Evolutionary conservation across 2,329 filamentous ascomycete genomes (phyloP).

Genomic region (Fusarium sp.): DNA sequence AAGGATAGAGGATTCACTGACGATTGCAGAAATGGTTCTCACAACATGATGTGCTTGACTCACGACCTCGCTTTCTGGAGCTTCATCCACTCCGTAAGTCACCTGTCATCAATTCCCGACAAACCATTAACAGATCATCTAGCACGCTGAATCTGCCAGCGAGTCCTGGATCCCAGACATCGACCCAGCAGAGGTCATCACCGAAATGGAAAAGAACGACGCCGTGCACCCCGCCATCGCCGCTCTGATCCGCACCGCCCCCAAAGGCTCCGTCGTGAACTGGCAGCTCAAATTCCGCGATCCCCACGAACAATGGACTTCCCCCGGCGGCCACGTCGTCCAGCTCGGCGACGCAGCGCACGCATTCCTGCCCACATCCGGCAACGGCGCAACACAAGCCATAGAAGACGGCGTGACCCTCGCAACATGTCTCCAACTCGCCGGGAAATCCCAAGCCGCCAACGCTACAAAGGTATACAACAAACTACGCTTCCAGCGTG

Average conservation of each 20-base stretch:
- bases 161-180: slow-evolving; percentile 27
- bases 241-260: slow-evolving; percentile 19
- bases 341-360: slow-evolving; percentile 26
- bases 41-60: slow-evolving; percentile 20
- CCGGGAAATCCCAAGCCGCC: not conserved
- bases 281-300: slow-evolving; percentile 31
- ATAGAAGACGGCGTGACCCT: slow-evolving; percentile 29
- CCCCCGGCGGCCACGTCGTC: slow-evolving; percentile 17
- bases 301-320: slow-evolving; percentile 29
- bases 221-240: slow-evolving; percentile 19
- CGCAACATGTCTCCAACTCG: slow-evolving; percentile 18
- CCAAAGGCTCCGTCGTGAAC: slow-evolving; percentile 26
- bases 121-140: accelerated
- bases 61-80: slow-evolving; percentile 26
- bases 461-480: slow-evolving; percentile 18
- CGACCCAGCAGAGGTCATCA: slow-evolving; percentile 19
- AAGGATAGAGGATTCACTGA: no score
- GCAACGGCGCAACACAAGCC: slow-evolving; percentile 22
- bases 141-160: slow-evolving; percentile 23
- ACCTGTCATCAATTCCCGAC: accelerated
- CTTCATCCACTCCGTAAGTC: slow-evolving; percentile 23
- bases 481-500: slow-evolving; percentile 16
- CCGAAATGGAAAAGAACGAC: slow-evolving; percentile 25
- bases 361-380: slow-evolving; percentile 20
- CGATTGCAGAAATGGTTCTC: slow-evolving; percentile 4